These are phyloP conservation scores for Zymoseptoria tritici DNA, from an alignment of 2,329 filamentous ascomycete species.

Conservation along the genomic window DNA sequence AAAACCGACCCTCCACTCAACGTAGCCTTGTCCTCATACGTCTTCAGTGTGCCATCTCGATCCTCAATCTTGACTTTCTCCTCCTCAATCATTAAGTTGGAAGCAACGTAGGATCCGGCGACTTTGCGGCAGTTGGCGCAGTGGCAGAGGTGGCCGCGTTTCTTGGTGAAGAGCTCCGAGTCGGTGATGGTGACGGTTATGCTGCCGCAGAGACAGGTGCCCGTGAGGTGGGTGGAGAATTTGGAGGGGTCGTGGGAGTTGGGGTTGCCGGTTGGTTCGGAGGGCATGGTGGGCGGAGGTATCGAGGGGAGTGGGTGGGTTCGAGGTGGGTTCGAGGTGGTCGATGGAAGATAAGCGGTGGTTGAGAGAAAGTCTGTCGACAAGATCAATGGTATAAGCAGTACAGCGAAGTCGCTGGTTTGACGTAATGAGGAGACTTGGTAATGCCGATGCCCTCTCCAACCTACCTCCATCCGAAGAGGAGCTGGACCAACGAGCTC, in stretches of 20 bases:
- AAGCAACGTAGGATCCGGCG: constrained; percentile 37
- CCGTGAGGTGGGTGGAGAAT: constrained; percentile 32
- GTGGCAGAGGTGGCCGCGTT: constrained; percentile 43
- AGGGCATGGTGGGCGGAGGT: constrained; percentile 21
- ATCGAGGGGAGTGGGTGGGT: neutral
- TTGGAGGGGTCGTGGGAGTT: constrained; percentile 30
- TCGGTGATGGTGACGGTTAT: constrained; percentile 45
- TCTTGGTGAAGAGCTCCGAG: constrained; percentile 39
- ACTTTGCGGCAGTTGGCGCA: constrained; percentile 47
- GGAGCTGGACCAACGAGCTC: neutral
- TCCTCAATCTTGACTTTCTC: constrained; percentile 42
- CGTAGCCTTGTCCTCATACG: constrained; percentile 40
- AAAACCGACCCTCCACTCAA: constrained; percentile 40
- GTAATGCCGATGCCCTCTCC: neutral
- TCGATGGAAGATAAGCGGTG: neutral
- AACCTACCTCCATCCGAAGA: neutral
- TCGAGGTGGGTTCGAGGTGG: neutral
- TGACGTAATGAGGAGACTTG: neutral
- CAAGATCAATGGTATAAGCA: neutral
- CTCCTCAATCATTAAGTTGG: constrained; percentile 37
- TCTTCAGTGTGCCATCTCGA: constrained; percentile 38
- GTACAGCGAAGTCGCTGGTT: neutral
- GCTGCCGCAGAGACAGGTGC: constrained; percentile 41
- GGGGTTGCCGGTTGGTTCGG: constrained; percentile 32
- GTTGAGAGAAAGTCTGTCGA: neutral